Conservation (phyloP, 2,329 filamentous ascomycete genomes). For the Fusarium sublunatum region DNA sequence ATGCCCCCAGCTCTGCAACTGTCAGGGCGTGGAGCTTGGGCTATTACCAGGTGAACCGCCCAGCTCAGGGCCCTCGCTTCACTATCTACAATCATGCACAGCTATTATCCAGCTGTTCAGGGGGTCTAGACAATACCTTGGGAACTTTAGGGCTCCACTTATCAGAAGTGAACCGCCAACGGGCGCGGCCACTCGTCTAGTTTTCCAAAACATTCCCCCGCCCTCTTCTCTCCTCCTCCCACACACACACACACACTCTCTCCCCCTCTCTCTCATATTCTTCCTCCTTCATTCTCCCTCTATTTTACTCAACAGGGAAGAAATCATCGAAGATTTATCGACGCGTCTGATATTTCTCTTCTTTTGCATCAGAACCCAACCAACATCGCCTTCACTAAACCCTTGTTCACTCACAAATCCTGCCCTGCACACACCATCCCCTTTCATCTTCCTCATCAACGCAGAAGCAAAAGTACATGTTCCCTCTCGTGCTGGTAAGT, state of each 20-base stretch:
- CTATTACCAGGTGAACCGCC: background rate
- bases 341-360: background rate
- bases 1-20: constrained; percentile 1
- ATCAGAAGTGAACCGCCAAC: background rate
- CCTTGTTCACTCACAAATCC: background rate
- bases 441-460: background rate
- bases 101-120: background rate
- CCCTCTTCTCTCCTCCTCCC: background rate
- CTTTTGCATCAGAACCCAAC: background rate
- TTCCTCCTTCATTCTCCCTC: background rate
- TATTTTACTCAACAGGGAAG: background rate
- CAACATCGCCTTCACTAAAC: background rate
- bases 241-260: background rate
- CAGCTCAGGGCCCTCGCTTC: background rate
- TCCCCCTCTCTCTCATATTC: background rate
- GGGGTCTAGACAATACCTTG: background rate
- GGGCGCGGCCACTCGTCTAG: background rate
- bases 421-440: background rate
- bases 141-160: background rate
- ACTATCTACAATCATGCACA: background rate
- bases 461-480: background rate
- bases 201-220: background rate
- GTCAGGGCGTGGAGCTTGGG: background rate
- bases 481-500: background rate
- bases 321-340: background rate